These are phyloP conservation scores for Monosporascus sp. DNA, from an alignment of 2,329 filamentous ascomycete genomes.

Conservation along the genomic window DNA sequence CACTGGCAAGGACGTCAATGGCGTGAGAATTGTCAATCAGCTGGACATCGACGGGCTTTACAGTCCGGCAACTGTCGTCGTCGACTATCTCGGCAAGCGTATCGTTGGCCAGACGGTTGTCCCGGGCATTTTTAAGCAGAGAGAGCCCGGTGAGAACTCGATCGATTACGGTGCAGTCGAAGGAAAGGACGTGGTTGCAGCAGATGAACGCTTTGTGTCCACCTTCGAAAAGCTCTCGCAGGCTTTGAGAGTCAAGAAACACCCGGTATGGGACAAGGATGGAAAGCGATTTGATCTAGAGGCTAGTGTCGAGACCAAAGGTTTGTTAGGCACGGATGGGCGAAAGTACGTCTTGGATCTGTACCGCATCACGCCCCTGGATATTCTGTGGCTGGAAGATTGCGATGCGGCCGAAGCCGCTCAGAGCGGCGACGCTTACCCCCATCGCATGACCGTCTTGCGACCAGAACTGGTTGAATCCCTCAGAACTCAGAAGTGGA, in stretches of 20 bases:
- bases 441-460: conserved; percentile 93
- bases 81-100: conserved; percentile 95
- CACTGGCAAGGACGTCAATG: conserved; percentile 92
- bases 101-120: conserved; percentile 98
- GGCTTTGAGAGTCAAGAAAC: conserved; percentile 85
- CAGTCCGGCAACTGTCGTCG: conserved; percentile 91
- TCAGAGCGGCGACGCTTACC: conserved; percentile 56
- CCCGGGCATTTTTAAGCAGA: conserved; percentile 97
- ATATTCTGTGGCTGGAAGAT: conserved; percentile 86
- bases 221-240: conserved; percentile 89
- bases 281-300: conserved; percentile 85
- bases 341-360: conserved; percentile 96
- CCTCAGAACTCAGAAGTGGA: conserved; percentile 79
- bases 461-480: conserved; percentile 85
- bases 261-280: conserved; percentile 97
- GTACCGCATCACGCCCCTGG: conserved; percentile 88
- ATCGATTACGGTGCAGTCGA: conserved; percentile 98
- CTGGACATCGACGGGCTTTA: conserved; percentile 92
- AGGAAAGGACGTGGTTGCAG: conserved; percentile 90
- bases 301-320: conserved; percentile 96
- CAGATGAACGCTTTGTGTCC: conserved; percentile 77
- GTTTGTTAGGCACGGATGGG: conserved; percentile 91
- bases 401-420: conserved; percentile 44
- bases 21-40: conserved; percentile 93
- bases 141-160: conserved; percentile 94